These are phyloP conservation scores for Hermanozyma aechmeae DNA, from an alignment of 805 yeast species.

Conservation along the genomic window DNA sequence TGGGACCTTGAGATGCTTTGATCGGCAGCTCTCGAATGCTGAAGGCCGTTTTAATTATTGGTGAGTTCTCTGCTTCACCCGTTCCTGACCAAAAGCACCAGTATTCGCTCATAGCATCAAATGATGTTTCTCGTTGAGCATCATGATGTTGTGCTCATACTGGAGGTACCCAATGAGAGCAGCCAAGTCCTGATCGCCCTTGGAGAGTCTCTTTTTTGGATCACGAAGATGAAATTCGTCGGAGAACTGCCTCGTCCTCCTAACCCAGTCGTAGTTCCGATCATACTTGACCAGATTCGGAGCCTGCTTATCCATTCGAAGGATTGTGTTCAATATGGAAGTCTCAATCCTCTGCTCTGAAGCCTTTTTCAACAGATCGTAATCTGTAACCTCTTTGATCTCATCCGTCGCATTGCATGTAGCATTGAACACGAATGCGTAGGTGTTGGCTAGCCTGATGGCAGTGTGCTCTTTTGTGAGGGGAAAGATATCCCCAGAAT, in stretches of 20 bases:
- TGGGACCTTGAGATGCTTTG: too few relatives aligned
- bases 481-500: too few relatives aligned
- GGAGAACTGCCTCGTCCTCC: conserved; percentile 2
- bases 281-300: conserved; percentile 5
- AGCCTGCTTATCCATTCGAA: conserved; percentile 7
- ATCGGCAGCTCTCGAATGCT: conserved; percentile 2
- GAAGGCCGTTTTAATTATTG: too few relatives aligned
- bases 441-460: conserved; percentile 8
- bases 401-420: conserved; percentile 4
- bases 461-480: conserved; percentile 3
- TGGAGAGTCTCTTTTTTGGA: conserved; percentile 2
- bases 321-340: conserved; percentile 5
- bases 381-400: conserved; percentile 1
- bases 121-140: conserved; percentile 5
- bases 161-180: conserved; percentile 7
- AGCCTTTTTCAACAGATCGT: conserved; percentile 5
- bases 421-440: conserved; percentile 10
- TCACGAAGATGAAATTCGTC: neutral
- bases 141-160: conserved; percentile 7
- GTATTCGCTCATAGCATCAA: conserved; percentile 5
- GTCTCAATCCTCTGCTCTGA: conserved; percentile 4
- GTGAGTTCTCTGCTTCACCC: neutral
- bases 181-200: conserved; percentile 1
- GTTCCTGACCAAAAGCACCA: neutral
- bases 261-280: conserved; percentile 8